Percentiles rank a stretch among this genome's conserved stretches.
Evolutionary conservation across 306 rosid genomes (phyloP).

Genomic region (Inga oerstediana): DNA sequence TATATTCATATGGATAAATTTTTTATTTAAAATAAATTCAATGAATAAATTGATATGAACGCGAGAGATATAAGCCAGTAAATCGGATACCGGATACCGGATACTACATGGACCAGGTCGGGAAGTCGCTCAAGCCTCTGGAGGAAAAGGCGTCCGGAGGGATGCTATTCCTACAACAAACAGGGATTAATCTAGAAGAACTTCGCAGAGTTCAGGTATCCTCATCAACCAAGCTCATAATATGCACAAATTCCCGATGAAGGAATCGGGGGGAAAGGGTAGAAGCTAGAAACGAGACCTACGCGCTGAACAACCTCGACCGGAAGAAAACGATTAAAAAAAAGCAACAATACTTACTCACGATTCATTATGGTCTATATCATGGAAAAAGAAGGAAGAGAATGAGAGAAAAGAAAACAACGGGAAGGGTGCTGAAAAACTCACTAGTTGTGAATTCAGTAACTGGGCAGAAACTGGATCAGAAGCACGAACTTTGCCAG

Average conservation of each 20-base stretch:
- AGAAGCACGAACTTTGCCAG: constrained; percentile 50
- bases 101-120: constrained; percentile 18
- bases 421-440: constrained; percentile 31
- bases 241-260: constrained; percentile 22
- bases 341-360: background rate
- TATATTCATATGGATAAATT: background rate
- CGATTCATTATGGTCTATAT: background rate
- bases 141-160: background rate
- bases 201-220: constrained; percentile 28
- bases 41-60: constrained; percentile 13
- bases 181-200: constrained; percentile 33
- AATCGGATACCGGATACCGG: background rate
- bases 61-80: background rate
- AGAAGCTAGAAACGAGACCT: background rate
- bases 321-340: background rate
- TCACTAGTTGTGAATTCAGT: constrained; percentile 55
- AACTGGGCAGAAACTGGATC: constrained; percentile 60
- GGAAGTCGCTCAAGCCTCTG: background rate
- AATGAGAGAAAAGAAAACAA: background rate
- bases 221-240: constrained; percentile 28
- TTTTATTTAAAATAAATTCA: background rate
- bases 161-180: constrained; percentile 1
- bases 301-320: constrained; percentile 12
- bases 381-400: background rate
- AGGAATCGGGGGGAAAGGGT: background rate